Percentiles rank a stretch among this genome's conserved stretches.
Evolutionary conservation across 1,139 yeast species (phyloP).

Genomic region (Blastobotrys aristatus): DNA sequence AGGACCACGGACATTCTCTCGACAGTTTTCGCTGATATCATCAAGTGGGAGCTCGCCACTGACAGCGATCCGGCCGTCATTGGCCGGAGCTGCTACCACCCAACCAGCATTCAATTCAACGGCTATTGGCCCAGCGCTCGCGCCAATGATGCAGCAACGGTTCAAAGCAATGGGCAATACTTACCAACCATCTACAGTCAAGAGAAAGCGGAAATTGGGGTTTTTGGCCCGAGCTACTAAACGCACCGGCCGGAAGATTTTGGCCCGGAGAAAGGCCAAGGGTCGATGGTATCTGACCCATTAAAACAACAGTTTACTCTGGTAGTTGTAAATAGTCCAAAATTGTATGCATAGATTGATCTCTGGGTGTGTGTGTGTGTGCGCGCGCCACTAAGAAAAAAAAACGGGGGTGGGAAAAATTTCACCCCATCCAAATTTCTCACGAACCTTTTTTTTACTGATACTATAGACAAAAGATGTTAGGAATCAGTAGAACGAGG

Average conservation of each 20-base stretch:
- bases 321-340: background rate
- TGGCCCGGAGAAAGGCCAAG: constrained; percentile 74
- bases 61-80: constrained; percentile 6
- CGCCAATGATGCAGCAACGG: constrained; percentile 38
- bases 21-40: background rate
- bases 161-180: constrained; percentile 91
- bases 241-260: constrained; percentile 72
- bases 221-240: constrained; percentile 82
- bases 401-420: background rate
- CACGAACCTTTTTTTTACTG: too few relatives aligned
- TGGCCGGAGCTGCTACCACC: background rate
- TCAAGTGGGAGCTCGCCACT: background rate
- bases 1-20: background rate
- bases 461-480: too few relatives aligned
- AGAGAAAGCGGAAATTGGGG: constrained; percentile 86
- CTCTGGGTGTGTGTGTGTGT: too few relatives aligned
- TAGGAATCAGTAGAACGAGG: too few relatives aligned
- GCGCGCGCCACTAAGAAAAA: background rate
- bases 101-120: constrained; percentile 18
- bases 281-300: constrained; percentile 94
- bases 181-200: constrained; percentile 87
- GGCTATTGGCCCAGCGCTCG: constrained; percentile 10
- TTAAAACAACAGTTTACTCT: too few relatives aligned
- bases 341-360: background rate
- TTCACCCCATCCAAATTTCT: too few relatives aligned